These are phyloP conservation scores for Leucocoprinus birnbaumii DNA, from an alignment of 768 basidiomycete genomes.

Conservation along the genomic window DNA sequence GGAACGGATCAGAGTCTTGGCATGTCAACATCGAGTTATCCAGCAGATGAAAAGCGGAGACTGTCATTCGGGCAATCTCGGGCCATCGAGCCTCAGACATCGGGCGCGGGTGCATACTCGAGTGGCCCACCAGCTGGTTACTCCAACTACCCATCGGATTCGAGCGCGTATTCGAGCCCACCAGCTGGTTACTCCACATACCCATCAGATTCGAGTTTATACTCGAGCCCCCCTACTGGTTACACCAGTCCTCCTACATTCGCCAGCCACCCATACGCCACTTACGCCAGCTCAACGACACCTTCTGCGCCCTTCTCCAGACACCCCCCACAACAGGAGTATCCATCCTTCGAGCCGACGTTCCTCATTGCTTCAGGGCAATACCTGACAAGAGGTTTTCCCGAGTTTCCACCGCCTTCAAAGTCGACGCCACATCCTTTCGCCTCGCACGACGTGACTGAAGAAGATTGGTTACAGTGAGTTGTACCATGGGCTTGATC, in stretches of 20 bases:
- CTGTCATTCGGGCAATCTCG: not conserved
- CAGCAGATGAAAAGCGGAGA: not conserved
- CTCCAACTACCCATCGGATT: not conserved
- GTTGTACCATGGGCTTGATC: slow-evolving; percentile 1
- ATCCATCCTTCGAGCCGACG: slow-evolving; percentile 27
- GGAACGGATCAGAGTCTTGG: not conserved
- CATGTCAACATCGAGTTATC: no score
- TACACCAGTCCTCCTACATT: not conserved
- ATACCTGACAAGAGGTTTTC: slow-evolving; percentile 42
- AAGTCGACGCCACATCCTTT: slow-evolving; percentile 44
- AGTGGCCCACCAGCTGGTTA: not conserved
- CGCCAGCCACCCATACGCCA: not conserved
- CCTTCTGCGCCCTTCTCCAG: slow-evolving; percentile 16
- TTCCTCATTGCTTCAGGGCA: slow-evolving; percentile 27
- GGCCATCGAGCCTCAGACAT: not conserved
- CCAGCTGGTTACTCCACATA: no score
- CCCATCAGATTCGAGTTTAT: no score
- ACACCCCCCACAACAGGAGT: slow-evolving; percentile 13
- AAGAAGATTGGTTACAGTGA: slow-evolving; percentile 49
- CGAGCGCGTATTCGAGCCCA: no score
- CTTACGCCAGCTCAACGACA: not conserved
- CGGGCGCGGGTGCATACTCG: not conserved
- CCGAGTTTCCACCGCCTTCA: slow-evolving; percentile 37
- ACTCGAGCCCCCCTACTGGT: not conserved
- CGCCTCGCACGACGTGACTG: slow-evolving; percentile 41